Conservation (phyloP, 768 basidiomycete genomes). For the Pisolithus microcarpus region DNA sequence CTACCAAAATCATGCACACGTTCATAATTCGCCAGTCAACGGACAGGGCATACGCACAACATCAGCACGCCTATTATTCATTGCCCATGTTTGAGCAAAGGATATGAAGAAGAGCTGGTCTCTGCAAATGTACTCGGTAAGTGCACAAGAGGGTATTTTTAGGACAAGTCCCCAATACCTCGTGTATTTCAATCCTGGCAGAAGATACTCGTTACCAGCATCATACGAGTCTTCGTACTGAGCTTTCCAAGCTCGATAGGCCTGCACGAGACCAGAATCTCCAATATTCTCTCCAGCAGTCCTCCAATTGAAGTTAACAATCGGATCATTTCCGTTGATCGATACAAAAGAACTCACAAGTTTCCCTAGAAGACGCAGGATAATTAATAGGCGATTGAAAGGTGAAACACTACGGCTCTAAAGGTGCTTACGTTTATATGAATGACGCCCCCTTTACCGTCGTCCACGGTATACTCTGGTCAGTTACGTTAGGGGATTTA, state of each 20-base stretch:
- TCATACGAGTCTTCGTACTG: constrained; percentile 56
- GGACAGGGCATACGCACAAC: constrained; percentile 42
- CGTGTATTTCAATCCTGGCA: constrained; percentile 76
- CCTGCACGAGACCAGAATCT: constrained; percentile 76
- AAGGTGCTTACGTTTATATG: constrained; percentile 68
- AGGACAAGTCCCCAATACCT: constrained; percentile 37
- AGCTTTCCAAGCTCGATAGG: constrained; percentile 86
- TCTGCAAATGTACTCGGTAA: constrained; percentile 29
- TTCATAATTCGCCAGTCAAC: not conserved
- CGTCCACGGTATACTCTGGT: constrained; percentile 72
- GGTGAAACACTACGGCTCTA: not conserved
- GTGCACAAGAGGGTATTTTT: constrained; percentile 5
- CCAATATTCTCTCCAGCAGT: constrained; percentile 92
- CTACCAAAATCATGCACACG: constrained; percentile 24
- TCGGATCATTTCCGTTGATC: not conserved
- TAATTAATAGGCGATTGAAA: not conserved
- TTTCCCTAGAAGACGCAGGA: constrained; percentile 48
- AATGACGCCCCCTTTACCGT: constrained; percentile 76
- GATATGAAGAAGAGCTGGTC: constrained; percentile 95
- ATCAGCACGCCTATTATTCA: constrained; percentile 69
- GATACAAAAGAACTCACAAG: constrained; percentile 39
- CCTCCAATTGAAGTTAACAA: constrained; percentile 32
- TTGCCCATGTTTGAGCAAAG: constrained; percentile 84
- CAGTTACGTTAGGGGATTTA: constrained; percentile 2
- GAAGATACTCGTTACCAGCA: constrained; percentile 58